These are phyloP conservation scores for Astragalus glycyphyllos DNA, from an alignment of 306 rosid genomes.

Conservation along the genomic window DNA sequence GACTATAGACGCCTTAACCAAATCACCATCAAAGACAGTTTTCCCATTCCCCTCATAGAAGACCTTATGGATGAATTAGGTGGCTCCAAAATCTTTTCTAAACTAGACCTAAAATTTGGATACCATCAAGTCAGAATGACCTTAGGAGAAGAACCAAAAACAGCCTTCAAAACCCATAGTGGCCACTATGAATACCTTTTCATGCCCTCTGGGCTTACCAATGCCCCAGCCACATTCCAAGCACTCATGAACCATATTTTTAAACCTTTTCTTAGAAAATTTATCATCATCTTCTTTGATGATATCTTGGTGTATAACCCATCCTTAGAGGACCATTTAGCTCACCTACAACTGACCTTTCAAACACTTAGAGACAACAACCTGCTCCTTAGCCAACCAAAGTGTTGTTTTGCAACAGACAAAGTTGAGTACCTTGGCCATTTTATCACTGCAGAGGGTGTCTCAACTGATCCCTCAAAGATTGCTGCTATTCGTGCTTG, in stretches of 20 bases:
- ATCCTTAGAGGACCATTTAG: no score
- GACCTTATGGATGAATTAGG: neutral
- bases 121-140: neutral
- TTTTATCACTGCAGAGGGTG: no score
- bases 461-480: no score
- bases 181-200: neutral
- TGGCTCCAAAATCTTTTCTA: neutral
- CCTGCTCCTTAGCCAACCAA: no score
- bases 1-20: neutral
- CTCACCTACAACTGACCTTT: no score
- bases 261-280: neutral
- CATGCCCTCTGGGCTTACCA: neutral
- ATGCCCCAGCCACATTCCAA: neutral
- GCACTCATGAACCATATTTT: neutral
- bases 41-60: neutral
- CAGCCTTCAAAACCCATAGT: neutral
- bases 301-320: neutral
- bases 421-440: no score
- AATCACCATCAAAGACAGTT: neutral
- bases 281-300: neutral
- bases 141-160: neutral
- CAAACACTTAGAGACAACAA: no score
- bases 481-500: no score
- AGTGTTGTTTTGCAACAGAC: no score
- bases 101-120: neutral